Evolutionary conservation across 2,329 filamentous ascomycete genomes (phyloP).

Genomic region (Fusarium pilosicola): DNA sequence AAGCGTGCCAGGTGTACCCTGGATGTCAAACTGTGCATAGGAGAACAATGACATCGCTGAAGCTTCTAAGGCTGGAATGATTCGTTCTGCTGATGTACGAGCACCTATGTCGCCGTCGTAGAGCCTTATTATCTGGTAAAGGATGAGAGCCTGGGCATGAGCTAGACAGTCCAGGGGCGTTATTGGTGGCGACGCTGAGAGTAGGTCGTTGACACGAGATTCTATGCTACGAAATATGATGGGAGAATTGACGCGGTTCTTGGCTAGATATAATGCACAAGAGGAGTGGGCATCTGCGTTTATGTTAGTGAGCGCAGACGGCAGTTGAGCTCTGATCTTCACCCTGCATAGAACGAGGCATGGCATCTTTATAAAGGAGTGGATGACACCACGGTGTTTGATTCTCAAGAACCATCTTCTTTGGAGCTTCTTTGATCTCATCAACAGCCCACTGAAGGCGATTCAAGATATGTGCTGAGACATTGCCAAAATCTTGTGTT

Average conservation of each 20-base stretch:
- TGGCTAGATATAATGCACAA: constrained; percentile 63
- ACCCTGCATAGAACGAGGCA: constrained; percentile 64
- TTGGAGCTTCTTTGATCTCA: constrained; percentile 60
- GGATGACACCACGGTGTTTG: constrained; percentile 65
- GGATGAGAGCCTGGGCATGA: constrained; percentile 58
- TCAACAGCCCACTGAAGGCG: constrained; percentile 59
- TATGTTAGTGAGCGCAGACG: background rate
- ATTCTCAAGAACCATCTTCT: constrained; percentile 59
- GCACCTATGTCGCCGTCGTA: constrained; percentile 61
- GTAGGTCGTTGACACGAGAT: constrained; percentile 55
- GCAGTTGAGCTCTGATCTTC: background rate
- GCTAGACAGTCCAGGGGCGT: constrained; percentile 49
- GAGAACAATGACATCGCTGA: constrained; percentile 48
- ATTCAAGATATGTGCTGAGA: constrained; percentile 42
- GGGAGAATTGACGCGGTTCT: constrained; percentile 58
- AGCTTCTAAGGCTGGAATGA: constrained; percentile 48
- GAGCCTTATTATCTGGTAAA: constrained; percentile 61
- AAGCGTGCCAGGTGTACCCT: constrained; percentile 30
- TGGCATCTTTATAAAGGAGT: constrained; percentile 59
- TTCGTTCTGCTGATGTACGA: constrained; percentile 51
- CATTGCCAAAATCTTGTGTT: constrained; percentile 31
- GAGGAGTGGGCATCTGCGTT: constrained; percentile 60
- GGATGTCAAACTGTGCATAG: constrained; percentile 47
- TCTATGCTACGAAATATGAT: constrained; percentile 62
- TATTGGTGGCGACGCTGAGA: constrained; percentile 48